phyloP scores from a whole-genome alignment of 2,329 filamentous ascomycete genomes.

The Seiridium cupressi region DNA sequence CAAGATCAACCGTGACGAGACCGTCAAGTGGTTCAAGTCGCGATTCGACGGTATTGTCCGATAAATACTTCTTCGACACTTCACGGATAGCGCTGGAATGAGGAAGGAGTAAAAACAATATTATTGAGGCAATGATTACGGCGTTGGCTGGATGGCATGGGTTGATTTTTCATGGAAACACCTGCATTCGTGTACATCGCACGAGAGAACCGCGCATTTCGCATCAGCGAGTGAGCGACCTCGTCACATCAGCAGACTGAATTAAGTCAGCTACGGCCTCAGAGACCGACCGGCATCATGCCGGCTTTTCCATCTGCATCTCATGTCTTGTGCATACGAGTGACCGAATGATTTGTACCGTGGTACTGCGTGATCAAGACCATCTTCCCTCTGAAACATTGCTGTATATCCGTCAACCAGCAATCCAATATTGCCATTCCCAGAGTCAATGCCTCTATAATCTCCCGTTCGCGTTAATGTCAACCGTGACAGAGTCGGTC shows the following conservation, averaged over 20 bases:
- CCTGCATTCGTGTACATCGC: conserved; percentile 38
- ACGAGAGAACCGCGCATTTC: conserved; percentile 38
- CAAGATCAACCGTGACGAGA: conserved; percentile 93
- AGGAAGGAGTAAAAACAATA: conserved; percentile 21
- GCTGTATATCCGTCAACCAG: no score
- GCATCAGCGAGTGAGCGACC: background rate
- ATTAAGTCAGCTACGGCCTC: conserved; percentile 65
- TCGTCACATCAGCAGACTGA: conserved; percentile 46
- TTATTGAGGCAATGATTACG: conserved; percentile 23
- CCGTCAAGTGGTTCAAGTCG: conserved; percentile 89
- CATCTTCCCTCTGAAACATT: no score
- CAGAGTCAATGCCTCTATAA: no score
- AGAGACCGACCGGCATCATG: conserved; percentile 71
- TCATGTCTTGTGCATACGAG: no score
- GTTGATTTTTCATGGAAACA: conserved; percentile 37
- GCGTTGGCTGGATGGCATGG: conserved; percentile 34
- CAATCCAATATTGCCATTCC: no score
- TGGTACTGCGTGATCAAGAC: no score
- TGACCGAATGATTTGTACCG: no score
- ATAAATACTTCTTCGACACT: conserved; percentile 57
- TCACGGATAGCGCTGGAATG: conserved; percentile 14
- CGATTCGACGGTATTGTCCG: conserved; percentile 98
- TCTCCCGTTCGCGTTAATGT: no score
- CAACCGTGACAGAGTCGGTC: no score
- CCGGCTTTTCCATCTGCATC: conserved; percentile 50